A percentile compares a stretch with the other conserved stretches of the same genome.
phyloP scores from a whole-genome alignment of 2,329 filamentous ascomycete species.

The Ascochyta rabiei region DNA sequence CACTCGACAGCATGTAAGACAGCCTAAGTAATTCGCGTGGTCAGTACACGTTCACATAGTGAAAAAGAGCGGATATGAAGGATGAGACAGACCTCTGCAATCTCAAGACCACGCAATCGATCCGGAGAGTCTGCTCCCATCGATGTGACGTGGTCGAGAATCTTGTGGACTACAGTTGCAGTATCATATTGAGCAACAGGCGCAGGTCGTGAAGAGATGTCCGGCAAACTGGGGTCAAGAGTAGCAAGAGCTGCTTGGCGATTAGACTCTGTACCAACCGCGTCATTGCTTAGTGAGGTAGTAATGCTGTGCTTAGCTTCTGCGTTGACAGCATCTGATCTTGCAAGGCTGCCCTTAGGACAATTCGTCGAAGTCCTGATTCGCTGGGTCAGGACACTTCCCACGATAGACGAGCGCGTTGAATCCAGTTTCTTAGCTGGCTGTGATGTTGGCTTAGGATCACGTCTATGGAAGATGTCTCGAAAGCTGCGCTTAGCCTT shows the following conservation, averaged over 20 bases:
- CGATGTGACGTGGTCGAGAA: conserved; percentile 18
- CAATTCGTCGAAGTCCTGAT: conserved; percentile 26
- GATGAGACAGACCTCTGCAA: conserved; percentile 33
- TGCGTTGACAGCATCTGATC: conserved; percentile 1
- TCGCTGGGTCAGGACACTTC: conserved; percentile 27
- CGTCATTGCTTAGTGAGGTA: neutral
- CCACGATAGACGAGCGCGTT: conserved; percentile 24
- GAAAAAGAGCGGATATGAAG: conserved; percentile 1
- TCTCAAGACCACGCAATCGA: conserved; percentile 26
- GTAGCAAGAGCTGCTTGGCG: neutral
- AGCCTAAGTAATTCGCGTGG: conserved; percentile 21
- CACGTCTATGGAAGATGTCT: conserved; percentile 29
- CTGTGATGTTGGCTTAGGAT: conserved; percentile 4
- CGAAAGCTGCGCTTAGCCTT: conserved; percentile 35
- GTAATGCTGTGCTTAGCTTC: neutral
- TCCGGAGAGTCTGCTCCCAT: conserved; percentile 20
- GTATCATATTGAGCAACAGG: conserved; percentile 6
- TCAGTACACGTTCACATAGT: conserved; percentile 20
- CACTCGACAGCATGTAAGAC: conserved; percentile 27
- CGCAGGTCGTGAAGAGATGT: neutral
- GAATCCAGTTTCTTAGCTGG: conserved; percentile 4
- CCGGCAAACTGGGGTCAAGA: neutral
- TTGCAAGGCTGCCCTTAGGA: conserved; percentile 20
- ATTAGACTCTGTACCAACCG: neutral
- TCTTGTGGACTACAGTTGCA: conserved; percentile 16